These are phyloP conservation scores for Trichosanthes truncata DNA, from an alignment of 306 rosid genomes.

Conservation along the genomic window DNA sequence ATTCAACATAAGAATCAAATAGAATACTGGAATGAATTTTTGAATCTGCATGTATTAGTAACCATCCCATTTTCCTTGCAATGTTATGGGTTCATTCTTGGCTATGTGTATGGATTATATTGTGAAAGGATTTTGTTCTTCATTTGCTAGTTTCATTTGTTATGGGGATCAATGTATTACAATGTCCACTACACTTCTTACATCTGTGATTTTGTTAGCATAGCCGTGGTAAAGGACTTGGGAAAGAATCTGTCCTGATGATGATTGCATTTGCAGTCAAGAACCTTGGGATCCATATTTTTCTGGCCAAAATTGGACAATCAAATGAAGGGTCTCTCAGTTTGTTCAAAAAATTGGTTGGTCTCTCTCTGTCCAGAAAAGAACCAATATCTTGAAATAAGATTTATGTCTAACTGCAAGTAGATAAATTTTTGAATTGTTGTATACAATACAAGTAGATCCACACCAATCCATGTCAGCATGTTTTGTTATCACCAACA, in stretches of 20 bases:
- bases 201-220: slow-evolving; percentile 37
- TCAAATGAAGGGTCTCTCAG: slow-evolving; percentile 66
- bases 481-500: neutral
- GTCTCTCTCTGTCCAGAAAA: slow-evolving; percentile 13
- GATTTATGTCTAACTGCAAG: neutral
- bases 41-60: neutral
- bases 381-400: neutral
- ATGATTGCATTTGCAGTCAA: slow-evolving; percentile 76
- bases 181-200: slow-evolving; percentile 1
- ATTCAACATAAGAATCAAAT: neutral
- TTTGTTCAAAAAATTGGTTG: slow-evolving; percentile 71
- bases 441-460: neutral
- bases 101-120: neutral
- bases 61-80: neutral
- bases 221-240: slow-evolving; percentile 87
- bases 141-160: neutral
- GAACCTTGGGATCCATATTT: slow-evolving; percentile 48
- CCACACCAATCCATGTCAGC: neutral
- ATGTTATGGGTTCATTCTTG: neutral
- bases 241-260: slow-evolving; percentile 64
- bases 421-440: neutral
- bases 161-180: neutral
- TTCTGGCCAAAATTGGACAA: slow-evolving; percentile 75
- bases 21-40: neutral
- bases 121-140: neutral